phyloP scores from a whole-genome alignment of 140 eudicot species.

The Senecio squalidus region DNA sequence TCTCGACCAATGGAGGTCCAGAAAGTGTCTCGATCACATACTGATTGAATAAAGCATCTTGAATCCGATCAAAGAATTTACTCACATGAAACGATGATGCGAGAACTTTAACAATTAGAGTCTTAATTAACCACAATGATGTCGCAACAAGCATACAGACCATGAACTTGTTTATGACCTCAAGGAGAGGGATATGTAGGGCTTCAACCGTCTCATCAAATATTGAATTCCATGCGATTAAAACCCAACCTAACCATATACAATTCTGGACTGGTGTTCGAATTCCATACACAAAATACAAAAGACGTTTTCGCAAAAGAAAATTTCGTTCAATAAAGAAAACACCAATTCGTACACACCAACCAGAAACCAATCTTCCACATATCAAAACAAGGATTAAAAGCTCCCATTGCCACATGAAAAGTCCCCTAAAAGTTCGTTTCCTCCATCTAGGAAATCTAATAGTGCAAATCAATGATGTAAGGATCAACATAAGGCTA shows the following conservation, averaged over 20 bases:
- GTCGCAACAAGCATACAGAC: constrained; percentile 41
- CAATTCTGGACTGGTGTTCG: constrained; percentile 41
- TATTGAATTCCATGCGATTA: constrained; percentile 53
- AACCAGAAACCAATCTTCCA: constrained; percentile 52
- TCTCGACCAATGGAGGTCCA: constrained; percentile 59
- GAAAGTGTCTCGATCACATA: constrained; percentile 55
- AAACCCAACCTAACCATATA: constrained; percentile 51
- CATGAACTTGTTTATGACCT: constrained; percentile 38
- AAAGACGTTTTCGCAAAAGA: constrained; percentile 36
- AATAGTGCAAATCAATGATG: constrained; percentile 28
- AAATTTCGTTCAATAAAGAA: constrained; percentile 49
- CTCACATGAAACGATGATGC: constrained; percentile 64
- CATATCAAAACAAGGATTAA: constrained; percentile 44
- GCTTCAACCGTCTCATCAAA: constrained; percentile 33
- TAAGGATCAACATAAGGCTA: constrained; percentile 28
- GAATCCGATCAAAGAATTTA: constrained; percentile 66
- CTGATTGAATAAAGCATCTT: constrained; percentile 59
- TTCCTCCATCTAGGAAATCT: constrained; percentile 26
- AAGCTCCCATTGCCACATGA: constrained; percentile 65
- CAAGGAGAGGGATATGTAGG: constrained; percentile 27
- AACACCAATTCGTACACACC: constrained; percentile 42
- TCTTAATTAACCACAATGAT: constrained; percentile 46
- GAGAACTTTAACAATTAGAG: constrained; percentile 53
- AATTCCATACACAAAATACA: constrained; percentile 56
- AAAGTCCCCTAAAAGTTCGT: constrained; percentile 26